Evolutionary conservation across 2,329 filamentous ascomycete species (phyloP).

Genomic region (Coniochaeta hoffmannii): DNA sequence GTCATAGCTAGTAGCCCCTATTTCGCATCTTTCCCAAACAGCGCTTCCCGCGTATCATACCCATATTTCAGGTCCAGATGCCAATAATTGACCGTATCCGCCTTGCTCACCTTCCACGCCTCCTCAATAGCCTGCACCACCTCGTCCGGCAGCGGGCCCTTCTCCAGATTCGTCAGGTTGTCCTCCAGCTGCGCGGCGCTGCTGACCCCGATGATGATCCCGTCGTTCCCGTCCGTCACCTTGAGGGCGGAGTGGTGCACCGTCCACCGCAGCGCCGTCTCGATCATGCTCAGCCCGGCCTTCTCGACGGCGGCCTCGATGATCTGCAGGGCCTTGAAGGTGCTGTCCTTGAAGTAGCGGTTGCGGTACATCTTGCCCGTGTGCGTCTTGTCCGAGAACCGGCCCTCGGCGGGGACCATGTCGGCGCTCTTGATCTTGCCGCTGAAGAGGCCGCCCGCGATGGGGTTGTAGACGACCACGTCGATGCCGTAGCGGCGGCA

Average conservation of each 20-base stretch:
- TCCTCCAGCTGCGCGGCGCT: conserved; percentile 39
- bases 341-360: conserved; percentile 58
- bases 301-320: conserved; percentile 57
- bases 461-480: conserved; percentile 63
- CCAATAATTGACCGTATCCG: conserved; percentile 44
- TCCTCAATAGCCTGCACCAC: conserved; percentile 65
- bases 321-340: conserved; percentile 49
- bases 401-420: conserved; percentile 18
- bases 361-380: conserved; percentile 45
- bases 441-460: conserved; percentile 63
- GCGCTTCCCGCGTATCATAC: conserved; percentile 54
- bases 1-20: conserved; percentile 11
- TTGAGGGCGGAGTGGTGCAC: conserved; percentile 55
- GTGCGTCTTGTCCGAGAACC: conserved; percentile 18
- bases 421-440: conserved; percentile 41
- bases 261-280: conserved; percentile 62
- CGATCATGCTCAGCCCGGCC: conserved; percentile 56
- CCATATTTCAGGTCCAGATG: conserved; percentile 56
- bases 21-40: conserved; percentile 44
- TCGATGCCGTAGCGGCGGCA: conserved; percentile 62
- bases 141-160: conserved; percentile 63
- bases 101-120: conserved; percentile 67
- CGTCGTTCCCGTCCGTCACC: conserved; percentile 30
- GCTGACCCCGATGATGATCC: conserved; percentile 43
- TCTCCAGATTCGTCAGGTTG: conserved; percentile 42